Evolutionary conservation across 768 basidiomycete genomes (phyloP).

Genomic region (Boletus subcaerulescens): DNA sequence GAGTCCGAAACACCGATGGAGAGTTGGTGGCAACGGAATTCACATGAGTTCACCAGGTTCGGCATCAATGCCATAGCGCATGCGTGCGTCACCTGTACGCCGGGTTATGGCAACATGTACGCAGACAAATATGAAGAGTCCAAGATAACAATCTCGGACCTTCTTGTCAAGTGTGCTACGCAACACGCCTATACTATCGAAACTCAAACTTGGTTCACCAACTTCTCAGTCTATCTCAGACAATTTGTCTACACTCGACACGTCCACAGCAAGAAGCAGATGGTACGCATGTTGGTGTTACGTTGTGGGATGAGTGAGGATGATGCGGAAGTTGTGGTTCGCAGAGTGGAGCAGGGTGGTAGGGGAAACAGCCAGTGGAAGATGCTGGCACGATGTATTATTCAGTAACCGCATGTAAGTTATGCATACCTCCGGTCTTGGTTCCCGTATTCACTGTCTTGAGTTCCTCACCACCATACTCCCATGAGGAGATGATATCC

Average conservation of each 20-base stretch:
- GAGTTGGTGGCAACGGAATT: slow-evolving; percentile 33
- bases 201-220: slow-evolving; percentile 24
- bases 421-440: neutral
- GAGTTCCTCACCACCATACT: neutral
- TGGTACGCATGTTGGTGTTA: slow-evolving; percentile 23
- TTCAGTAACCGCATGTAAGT: slow-evolving; percentile 20
- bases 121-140: slow-evolving; percentile 38
- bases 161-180: slow-evolving; percentile 22
- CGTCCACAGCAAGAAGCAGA: slow-evolving; percentile 21
- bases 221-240: slow-evolving; percentile 23
- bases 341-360: slow-evolving; percentile 16
- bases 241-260: slow-evolving; percentile 22
- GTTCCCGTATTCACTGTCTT: slow-evolving; percentile 1
- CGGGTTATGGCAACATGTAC: slow-evolving; percentile 30
- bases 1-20: slow-evolving; percentile 35
- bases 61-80: slow-evolving; percentile 24
- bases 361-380: neutral
- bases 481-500: neutral
- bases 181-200: slow-evolving; percentile 19
- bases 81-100: slow-evolving; percentile 32
- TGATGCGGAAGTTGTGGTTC: slow-evolving; percentile 19
- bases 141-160: slow-evolving; percentile 23
- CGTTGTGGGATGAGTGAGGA: slow-evolving; percentile 25
- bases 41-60: slow-evolving; percentile 20
- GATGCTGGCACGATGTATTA: slow-evolving; percentile 7